Percentiles rank a stretch among this genome's conserved stretches.
Evolutionary conservation across 140 eudicot species (phyloP).

Genomic region (Oenanthe javanica): DNA sequence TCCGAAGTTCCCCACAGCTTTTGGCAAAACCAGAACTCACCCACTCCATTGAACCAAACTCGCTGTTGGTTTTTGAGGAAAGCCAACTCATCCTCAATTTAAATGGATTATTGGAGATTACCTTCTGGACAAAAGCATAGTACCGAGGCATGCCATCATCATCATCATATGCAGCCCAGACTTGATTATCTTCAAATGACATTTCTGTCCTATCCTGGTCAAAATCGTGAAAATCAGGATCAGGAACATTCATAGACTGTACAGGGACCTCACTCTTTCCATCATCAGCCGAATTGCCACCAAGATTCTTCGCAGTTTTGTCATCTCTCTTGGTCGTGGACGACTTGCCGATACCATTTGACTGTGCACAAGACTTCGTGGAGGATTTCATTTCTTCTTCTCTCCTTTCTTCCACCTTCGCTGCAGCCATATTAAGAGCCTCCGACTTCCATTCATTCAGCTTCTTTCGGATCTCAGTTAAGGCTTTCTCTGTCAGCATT

Average conservation of each 20-base stretch:
- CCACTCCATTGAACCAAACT: conserved; percentile 61
- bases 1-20: conserved; percentile 70
- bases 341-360: not conserved
- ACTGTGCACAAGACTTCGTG: not conserved
- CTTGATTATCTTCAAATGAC: conserved; percentile 69
- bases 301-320: not conserved
- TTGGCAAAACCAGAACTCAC: conserved; percentile 61
- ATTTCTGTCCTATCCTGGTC: conserved; percentile 64
- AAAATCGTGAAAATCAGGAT: conserved; percentile 90
- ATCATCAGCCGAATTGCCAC: conserved; percentile 12
- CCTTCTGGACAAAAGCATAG: conserved; percentile 68
- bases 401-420: conserved; percentile 16
- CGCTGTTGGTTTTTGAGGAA: conserved; percentile 53
- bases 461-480: conserved; percentile 34
- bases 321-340: conserved; percentile 7
- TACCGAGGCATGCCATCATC: conserved; percentile 98
- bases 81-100: conserved; percentile 79
- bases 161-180: conserved; percentile 87
- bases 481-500: conserved; percentile 54
- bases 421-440: conserved; percentile 14
- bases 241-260: conserved; percentile 72
- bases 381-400: conserved; percentile 11
- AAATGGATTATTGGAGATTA: conserved; percentile 56
- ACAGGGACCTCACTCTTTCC: conserved; percentile 17
- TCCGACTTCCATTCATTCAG: conserved; percentile 36